Evolutionary conservation across 768 basidiomycete genomes (phyloP).

Genomic region (Kwoniella newhampshirensis): DNA sequence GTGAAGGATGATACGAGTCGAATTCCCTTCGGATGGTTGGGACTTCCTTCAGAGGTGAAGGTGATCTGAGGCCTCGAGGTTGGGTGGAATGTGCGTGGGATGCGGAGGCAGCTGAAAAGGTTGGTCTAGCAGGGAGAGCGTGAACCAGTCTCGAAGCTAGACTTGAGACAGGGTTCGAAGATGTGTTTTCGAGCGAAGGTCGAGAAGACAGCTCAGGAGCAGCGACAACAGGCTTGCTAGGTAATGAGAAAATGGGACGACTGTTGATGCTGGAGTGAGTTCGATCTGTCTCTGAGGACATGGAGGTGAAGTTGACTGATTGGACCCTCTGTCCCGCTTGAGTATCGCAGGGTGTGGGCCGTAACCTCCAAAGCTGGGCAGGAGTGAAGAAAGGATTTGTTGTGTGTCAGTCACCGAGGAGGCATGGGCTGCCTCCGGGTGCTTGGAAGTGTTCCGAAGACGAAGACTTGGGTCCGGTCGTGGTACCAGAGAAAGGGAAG

Average conservation of each 20-base stretch:
- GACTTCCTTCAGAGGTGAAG: not conserved
- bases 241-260: not conserved
- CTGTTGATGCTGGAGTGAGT: not conserved
- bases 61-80: not conserved
- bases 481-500: no score
- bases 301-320: not conserved
- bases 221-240: slow-evolving; percentile 1
- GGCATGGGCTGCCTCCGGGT: no score
- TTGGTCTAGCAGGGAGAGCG: slow-evolving; percentile 13
- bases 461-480: no score
- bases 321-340: no score
- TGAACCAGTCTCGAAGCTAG: not conserved
- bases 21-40: not conserved
- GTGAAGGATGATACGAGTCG: slow-evolving; percentile 7
- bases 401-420: no score
- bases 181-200: not conserved
- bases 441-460: no score
- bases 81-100: slow-evolving; percentile 4
- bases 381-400: no score
- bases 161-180: not conserved
- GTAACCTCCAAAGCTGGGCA: no score
- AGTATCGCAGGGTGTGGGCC: no score
- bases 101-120: not conserved
- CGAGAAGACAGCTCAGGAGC: not conserved
- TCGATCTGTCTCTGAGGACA: not conserved